A percentile compares a stretch with the other conserved stretches of the same genome.
Conservation (phyloP, 768 basidiomycete genomes). For the Suillus placidus region DNA sequence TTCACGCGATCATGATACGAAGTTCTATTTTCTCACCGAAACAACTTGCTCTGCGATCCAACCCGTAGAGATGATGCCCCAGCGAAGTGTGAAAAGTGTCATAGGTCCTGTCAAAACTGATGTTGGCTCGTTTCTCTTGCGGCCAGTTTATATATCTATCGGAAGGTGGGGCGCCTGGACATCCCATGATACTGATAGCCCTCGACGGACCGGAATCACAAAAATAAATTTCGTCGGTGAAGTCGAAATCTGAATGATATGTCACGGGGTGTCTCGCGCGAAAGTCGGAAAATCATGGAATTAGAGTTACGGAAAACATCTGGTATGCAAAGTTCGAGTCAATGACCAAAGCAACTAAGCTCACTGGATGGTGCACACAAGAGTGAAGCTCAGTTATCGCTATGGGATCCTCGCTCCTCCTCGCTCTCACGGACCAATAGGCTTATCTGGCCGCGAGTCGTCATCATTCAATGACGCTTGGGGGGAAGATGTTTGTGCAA, state of each 20-base stretch:
- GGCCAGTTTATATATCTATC: background rate
- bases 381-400: too few relatives aligned
- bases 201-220: background rate
- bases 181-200: background rate
- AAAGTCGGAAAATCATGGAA: background rate
- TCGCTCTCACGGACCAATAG: background rate
- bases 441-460: background rate
- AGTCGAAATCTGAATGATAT: background rate
- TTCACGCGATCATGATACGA: background rate
- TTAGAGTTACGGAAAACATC: background rate
- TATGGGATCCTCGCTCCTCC: background rate
- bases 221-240: background rate
- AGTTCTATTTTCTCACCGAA: constrained; percentile 32
- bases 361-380: background rate
- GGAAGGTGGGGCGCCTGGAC: background rate
- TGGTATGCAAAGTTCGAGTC: background rate
- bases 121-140: background rate
- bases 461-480: background rate
- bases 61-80: constrained; percentile 58
- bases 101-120: background rate
- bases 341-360: background rate
- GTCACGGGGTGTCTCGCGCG: background rate
- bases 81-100: constrained; percentile 38
- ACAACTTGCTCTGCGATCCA: constrained; percentile 49
- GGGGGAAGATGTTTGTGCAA: background rate